A percentile compares a stretch with the other conserved stretches of the same genome.
phyloP scores from a whole-genome alignment of 345 rosid species.

The Salix dunnii region DNA sequence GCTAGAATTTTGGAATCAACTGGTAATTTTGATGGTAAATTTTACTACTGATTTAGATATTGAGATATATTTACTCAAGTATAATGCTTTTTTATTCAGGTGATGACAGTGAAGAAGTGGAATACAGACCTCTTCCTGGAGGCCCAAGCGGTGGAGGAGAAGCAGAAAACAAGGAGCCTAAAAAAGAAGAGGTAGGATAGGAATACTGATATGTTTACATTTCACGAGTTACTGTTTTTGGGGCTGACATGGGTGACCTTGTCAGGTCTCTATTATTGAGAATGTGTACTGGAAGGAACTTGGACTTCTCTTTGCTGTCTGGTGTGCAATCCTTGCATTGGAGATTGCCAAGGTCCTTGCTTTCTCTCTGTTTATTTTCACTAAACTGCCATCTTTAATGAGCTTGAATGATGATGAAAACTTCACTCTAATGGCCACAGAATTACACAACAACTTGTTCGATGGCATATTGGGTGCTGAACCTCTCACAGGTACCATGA shows the following conservation, averaged over 20 bases:
- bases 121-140: conserved; percentile 24
- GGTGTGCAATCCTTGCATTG: conserved; percentile 36
- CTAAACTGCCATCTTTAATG: neutral
- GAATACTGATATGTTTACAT: neutral
- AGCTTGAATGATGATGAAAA: conserved; percentile 8
- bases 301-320: conserved; percentile 39
- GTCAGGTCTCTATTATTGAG: conserved; percentile 40
- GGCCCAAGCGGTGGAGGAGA: conserved; percentile 2
- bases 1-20: conserved; percentile 21
- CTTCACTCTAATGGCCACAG: conserved; percentile 36
- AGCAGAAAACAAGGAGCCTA: conserved; percentile 8
- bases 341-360: conserved; percentile 41
- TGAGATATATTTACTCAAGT: too few species aligned
- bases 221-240: neutral
- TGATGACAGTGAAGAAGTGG: conserved; percentile 17
- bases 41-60: too few species aligned
- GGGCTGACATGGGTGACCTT: neutral
- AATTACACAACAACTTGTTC: conserved; percentile 54
- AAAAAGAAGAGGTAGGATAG: conserved; percentile 18
- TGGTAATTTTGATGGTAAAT: conserved; percentile 18
- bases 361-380: neutral
- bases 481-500: conserved; percentile 54
- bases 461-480: conserved; percentile 53
- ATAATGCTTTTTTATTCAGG: conserved; percentile 18
- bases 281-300: conserved; percentile 47